Base-by-base conservation (phyloP, 371 early-diverging fungal species). In the Blakeslea trispora region DNA sequence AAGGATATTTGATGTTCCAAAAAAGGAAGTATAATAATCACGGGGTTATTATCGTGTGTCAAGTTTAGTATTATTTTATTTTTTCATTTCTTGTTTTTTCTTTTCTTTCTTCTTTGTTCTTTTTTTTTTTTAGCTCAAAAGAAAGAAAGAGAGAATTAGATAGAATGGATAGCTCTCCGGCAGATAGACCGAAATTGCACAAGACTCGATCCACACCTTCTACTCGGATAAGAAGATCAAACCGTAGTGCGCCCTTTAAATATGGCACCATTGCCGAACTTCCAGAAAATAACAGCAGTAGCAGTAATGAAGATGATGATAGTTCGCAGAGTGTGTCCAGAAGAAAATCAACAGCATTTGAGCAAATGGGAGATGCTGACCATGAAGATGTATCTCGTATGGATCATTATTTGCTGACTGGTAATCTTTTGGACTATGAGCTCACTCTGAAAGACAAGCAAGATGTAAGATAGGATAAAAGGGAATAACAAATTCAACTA, bases 371-470 rank as follows among this genome's bases (percentile, higher is more conserved):
- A 2, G 37, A 37, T 1, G 2, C 37, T 37, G 37, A 37, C 2
- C 37, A 9, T 7, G 37, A 14, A 37, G 37, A 28, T 28, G 7
- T 7, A 5, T 28, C 28, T 28, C 22, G 32, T 11, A n/a, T 18
- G 11, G 3, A 14, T 24, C 32, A 48, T 19, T 35, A 34, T 24
- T 7, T 37, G 37, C 11, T 11, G 13, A 37, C 37, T 9, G 37
- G 14, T 37, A 37, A 28, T 28, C 28, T 37, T 24, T 37, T 42
- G n/a, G 78, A 75, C n/a, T 60, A 61, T 44, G 88, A 86, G 44
- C 52, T 83, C 53, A 86, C 85, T 5, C 62, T 88, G 1, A 87
- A 86, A 46, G 87, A 87, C 58, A 66, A 81, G 60, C 87, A 87
- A 61, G 87, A 87, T 52, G 84, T 82, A 72, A 64, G n/a, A 50